These are phyloP conservation scores for Saccharomycopsis guyanensis DNA, from an alignment of 805 yeast genomes.

Conservation along the genomic window DNA sequence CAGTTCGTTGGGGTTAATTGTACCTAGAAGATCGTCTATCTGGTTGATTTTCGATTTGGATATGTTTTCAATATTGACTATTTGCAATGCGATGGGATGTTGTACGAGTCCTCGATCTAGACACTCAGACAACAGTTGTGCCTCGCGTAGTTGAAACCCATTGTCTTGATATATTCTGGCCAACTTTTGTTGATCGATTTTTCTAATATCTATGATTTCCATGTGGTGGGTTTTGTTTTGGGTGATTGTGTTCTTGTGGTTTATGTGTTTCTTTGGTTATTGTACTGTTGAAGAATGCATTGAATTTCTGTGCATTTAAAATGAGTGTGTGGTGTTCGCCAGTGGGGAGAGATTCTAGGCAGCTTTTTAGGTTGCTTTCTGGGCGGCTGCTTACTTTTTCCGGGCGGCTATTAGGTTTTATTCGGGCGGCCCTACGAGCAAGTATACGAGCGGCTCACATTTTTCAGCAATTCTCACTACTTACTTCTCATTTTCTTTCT, in stretches of 20 bases:
- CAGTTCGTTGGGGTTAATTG: constrained; percentile 47
- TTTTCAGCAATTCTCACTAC: too few species aligned
- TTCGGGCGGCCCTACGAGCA: too few species aligned
- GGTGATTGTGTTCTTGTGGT: neutral
- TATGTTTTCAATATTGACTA: constrained; percentile 48
- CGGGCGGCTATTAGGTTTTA: too few species aligned
- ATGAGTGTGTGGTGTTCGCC: too few species aligned
- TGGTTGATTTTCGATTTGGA: constrained; percentile 43
- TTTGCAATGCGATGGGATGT: constrained; percentile 39
- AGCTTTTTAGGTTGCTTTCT: too few species aligned
- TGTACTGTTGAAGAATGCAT: too few species aligned
- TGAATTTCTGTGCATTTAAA: too few species aligned
- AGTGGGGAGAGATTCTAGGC: too few species aligned
- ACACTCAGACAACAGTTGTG: neutral
- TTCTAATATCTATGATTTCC: neutral
- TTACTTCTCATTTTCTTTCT: too few species aligned
- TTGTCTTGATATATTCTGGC: neutral
- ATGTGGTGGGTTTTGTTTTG: neutral
- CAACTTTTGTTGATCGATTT: neutral
- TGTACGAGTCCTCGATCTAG: neutral
- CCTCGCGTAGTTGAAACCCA: neutral
- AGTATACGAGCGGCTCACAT: too few species aligned
- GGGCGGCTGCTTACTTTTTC: too few species aligned
- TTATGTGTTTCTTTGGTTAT: too few species aligned
- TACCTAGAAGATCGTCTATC: constrained; percentile 36